Evolutionary conservation across 345 rosid species (phyloP).

Genomic region (Rhodamnia rubescens): DNA sequence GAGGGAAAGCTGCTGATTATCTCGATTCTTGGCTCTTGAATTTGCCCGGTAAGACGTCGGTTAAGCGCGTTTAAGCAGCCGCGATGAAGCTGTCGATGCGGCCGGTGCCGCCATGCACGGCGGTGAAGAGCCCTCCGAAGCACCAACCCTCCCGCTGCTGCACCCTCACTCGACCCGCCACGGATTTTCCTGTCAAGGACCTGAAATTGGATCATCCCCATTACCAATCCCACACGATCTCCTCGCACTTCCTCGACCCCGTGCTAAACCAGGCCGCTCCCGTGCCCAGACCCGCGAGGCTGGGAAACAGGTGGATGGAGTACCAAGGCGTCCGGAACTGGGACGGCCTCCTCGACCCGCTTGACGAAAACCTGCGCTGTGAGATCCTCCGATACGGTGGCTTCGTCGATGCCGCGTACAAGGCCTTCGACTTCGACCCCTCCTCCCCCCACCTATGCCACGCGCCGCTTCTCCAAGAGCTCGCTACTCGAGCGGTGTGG

Average conservation of each 20-base stretch:
- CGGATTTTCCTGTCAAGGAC: not conserved
- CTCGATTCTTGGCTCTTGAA: not conserved
- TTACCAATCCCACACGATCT: not conserved
- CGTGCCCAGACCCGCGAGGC: constrained; percentile 1
- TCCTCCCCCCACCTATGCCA: constrained; percentile 50
- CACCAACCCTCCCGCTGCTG: not conserved
- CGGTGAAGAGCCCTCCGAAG: not conserved
- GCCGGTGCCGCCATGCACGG: not conserved
- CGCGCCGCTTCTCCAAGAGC: constrained; percentile 39
- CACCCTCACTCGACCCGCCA: not conserved
- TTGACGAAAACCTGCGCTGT: constrained; percentile 59
- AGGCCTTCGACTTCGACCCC: constrained; percentile 63
- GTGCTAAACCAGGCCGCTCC: not conserved
- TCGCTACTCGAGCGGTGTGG: constrained; percentile 54
- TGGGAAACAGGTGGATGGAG: constrained; percentile 38
- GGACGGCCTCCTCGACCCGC: constrained; percentile 73
- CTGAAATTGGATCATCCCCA: not conserved
- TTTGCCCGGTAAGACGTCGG: not conserved
- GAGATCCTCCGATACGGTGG: constrained; percentile 84
- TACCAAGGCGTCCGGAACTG: constrained; percentile 51
- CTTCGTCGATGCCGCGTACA: constrained; percentile 74
- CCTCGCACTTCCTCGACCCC: not conserved
- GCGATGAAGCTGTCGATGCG: not conserved
- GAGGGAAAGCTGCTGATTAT: not conserved
- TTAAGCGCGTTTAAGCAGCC: not conserved